Evolutionary conservation across 2,329 filamentous ascomycete genomes (phyloP).

Genomic region (Trichoderma koningii): DNA sequence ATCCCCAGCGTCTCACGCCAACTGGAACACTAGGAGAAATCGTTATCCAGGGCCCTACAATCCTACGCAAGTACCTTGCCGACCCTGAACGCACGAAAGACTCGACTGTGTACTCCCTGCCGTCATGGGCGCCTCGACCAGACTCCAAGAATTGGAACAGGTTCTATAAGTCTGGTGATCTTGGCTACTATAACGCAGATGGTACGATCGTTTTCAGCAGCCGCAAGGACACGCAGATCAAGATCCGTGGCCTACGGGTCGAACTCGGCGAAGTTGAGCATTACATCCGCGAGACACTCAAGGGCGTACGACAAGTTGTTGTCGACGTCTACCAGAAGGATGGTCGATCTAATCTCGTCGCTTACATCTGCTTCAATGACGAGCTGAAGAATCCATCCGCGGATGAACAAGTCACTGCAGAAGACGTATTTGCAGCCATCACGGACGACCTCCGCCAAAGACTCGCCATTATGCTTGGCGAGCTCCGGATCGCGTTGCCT

Average conservation of each 20-base stretch:
- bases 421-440: slow-evolving; percentile 20
- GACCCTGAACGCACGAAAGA: slow-evolving; percentile 43
- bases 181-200: slow-evolving; percentile 44
- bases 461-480: neutral
- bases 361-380: slow-evolving; percentile 9
- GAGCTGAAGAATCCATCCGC: neutral
- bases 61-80: slow-evolving; percentile 53
- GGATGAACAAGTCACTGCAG: neutral
- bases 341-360: neutral
- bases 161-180: slow-evolving; percentile 50
- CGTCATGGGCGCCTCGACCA: slow-evolving; percentile 1
- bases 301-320: slow-evolving; percentile 1
- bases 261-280: slow-evolving; percentile 43
- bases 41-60: slow-evolving; percentile 46
- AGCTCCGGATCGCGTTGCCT: slow-evolving; percentile 14
- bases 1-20: slow-evolving; percentile 31
- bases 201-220: slow-evolving; percentile 48
- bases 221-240: slow-evolving; percentile 58
- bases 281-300: slow-evolving; percentile 3
- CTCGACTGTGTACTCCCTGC: slow-evolving; percentile 42
- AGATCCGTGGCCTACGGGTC: slow-evolving; percentile 56
- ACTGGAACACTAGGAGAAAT: slow-evolving; percentile 37
- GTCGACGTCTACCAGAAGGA: slow-evolving; percentile 15
- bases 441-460: slow-evolving; percentile 22
- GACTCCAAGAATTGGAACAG: slow-evolving; percentile 24